These are phyloP conservation scores for Pseudozyma pruni DNA, from an alignment of 1,284 basidiomycete genomes.

Conservation along the genomic window DNA sequence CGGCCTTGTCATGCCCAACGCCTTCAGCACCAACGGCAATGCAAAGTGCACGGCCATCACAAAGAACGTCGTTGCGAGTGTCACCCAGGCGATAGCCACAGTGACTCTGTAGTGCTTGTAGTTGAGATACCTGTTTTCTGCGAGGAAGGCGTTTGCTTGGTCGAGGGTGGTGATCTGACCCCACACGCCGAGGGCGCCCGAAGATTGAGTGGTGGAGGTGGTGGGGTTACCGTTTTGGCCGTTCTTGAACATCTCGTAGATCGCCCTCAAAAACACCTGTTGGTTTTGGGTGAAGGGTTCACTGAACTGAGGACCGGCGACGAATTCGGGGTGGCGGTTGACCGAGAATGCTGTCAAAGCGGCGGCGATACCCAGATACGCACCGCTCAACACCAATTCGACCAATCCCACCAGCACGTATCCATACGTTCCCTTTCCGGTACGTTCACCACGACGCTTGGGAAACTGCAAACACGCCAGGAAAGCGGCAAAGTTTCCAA, in stretches of 20 bases:
- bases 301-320: slow-evolving; percentile 20
- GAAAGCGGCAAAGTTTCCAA: slow-evolving; percentile 41
- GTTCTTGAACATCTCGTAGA: slow-evolving; percentile 34
- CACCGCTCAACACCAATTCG: slow-evolving; percentile 44
- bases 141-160: slow-evolving; percentile 45
- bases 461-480: slow-evolving; percentile 54
- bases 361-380: slow-evolving; percentile 42
- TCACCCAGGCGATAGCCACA: slow-evolving; percentile 53
- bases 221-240: slow-evolving; percentile 28
- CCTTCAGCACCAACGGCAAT: slow-evolving; percentile 47
- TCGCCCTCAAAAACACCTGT: slow-evolving; percentile 31
- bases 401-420: slow-evolving; percentile 51
- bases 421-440: slow-evolving; percentile 55
- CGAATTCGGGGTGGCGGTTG: slow-evolving; percentile 37
- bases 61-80: slow-evolving; percentile 52
- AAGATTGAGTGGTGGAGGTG: slow-evolving; percentile 25
- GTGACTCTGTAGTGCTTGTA: slow-evolving; percentile 49
- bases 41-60: slow-evolving; percentile 61
- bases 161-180: slow-evolving; percentile 35
- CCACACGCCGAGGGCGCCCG: slow-evolving; percentile 26
- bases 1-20: slow-evolving; percentile 49
- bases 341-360: slow-evolving; percentile 52
- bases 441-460: slow-evolving; percentile 49
- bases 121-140: slow-evolving; percentile 46
- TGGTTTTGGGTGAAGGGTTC: slow-evolving; percentile 48